Base-by-base conservation (phyloP, 805 yeast genomes). In the Saturnispora dispora region DNA sequence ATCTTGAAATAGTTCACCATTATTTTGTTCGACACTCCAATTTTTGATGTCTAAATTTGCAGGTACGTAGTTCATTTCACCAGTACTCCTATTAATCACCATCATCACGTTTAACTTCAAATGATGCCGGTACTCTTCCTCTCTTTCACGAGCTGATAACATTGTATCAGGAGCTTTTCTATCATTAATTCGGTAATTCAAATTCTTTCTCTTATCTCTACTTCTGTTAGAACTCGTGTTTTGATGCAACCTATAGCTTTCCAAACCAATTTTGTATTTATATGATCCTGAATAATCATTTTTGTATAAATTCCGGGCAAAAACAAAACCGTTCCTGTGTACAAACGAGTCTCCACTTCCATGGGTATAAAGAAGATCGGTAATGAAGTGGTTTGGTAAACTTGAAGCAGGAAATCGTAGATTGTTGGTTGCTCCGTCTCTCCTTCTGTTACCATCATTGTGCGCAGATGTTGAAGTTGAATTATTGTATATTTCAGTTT, bases 1-100 rank as follows among this genome's bases (percentile, higher is more conserved):
- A 51, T 66, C 68, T 36, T 57, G 59, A 52, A 66, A 64, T 25
- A 66, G 46, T 28, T 63, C 63, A 13, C 70, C 70, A 51, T 65
- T 60, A 47, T 63, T 63, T 45, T 64, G 67, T 47, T 64, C 67
- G 13, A 63, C 54, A 50, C 68, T 63, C 70, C 70, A 66, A 47
- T 63, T 60, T 47, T 63, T 63, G 28, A 53, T 53, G 53, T 66
- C 71, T 48, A 67, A 49, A 45, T 68, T 68, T 7, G 69, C 70
- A 13, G 70, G 65, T 32, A 60, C 53, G 52, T 65, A 48, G 51
- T 55, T 61, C 17, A 68, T 52, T 35, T 67, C 71, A 3, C 72
- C 72, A 2, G 69, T 64, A 11, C 57, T 45, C 46, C 72, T 58
- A 52, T 67, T 62, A 46, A 68, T 59, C 3, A 64, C 58, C 4